Conservation (phyloP, 2,329 filamentous ascomycete genomes). For the Diaporthe ampelina region DNA sequence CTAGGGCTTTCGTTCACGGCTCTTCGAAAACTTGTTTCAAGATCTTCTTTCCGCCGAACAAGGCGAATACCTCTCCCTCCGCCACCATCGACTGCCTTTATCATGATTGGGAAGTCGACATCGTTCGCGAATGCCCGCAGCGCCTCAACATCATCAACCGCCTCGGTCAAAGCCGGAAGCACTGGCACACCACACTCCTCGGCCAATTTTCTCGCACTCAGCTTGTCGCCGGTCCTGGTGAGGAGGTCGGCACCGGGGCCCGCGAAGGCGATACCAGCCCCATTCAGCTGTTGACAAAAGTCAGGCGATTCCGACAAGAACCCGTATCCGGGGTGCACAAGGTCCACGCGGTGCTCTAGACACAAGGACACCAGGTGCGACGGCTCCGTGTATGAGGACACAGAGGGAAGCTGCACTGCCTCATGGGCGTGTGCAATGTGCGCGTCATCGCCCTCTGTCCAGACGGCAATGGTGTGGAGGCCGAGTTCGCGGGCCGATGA, state of each 20-base stretch:
- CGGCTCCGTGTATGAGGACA: constrained; percentile 33
- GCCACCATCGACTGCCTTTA: constrained; percentile 76
- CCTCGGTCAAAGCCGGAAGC: constrained; percentile 15
- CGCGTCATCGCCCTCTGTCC: constrained; percentile 66
- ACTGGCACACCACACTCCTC: constrained; percentile 25
- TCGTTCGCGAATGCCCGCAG: constrained; percentile 3
- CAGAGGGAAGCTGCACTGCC: constrained; percentile 63
- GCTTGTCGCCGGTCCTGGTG: constrained; percentile 33
- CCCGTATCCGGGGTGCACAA: constrained; percentile 38
- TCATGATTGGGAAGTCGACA: constrained; percentile 32
- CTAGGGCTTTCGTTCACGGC: constrained; percentile 72
- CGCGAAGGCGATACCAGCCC: constrained; percentile 26
- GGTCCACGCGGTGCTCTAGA: constrained; percentile 22
- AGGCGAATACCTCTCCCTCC: constrained; percentile 73
- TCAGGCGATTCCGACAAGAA: constrained; percentile 36
- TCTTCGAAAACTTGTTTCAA: constrained; percentile 61
- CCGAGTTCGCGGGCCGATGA: constrained; percentile 70
- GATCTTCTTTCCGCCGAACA: constrained; percentile 57
- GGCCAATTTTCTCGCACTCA: constrained; percentile 35
- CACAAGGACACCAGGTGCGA: constrained; percentile 32
- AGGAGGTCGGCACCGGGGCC: constrained; percentile 32
- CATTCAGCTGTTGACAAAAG: constrained; percentile 28
- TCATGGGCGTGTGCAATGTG: constrained; percentile 67
- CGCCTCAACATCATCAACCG: not conserved
- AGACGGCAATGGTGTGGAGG: constrained; percentile 69